These are phyloP conservation scores for Cytospora chrysosperma DNA, from an alignment of 2,329 filamentous ascomycete genomes.

Conservation along the genomic window DNA sequence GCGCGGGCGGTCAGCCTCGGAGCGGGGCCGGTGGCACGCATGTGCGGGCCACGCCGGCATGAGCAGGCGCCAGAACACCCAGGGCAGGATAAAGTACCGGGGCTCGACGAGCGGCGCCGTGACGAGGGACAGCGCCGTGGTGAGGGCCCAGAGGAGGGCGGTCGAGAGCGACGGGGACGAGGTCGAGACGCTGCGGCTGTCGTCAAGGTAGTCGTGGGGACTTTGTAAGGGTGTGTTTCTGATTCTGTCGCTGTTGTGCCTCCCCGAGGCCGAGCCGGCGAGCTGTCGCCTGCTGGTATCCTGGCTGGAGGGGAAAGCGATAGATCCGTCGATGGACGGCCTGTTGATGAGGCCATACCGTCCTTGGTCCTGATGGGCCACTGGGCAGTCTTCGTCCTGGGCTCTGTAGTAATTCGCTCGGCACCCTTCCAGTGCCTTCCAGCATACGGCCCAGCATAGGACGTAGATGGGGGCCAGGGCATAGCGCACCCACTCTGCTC, in stretches of 20 bases:
- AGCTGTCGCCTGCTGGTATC: not conserved
- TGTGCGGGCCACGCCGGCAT: slow-evolving; percentile 53
- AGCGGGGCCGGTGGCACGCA: slow-evolving; percentile 7
- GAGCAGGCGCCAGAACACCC: slow-evolving; percentile 87
- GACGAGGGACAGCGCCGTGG: slow-evolving; percentile 75
- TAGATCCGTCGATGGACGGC: slow-evolving; percentile 8
- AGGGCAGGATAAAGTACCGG: slow-evolving; percentile 92
- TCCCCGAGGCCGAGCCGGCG: not conserved
- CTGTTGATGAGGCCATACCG: slow-evolving; percentile 18
- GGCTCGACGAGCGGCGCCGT: slow-evolving; percentile 93
- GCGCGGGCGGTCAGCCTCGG: slow-evolving; percentile 1
- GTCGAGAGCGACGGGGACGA: slow-evolving; percentile 48
- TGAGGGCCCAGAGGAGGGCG: slow-evolving; percentile 58
- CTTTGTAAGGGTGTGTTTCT: too few relatives aligned
- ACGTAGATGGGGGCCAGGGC: slow-evolving; percentile 69
- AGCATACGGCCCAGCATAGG: slow-evolving; percentile 64
- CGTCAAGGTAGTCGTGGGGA: slow-evolving; percentile 23
- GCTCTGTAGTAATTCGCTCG: slow-evolving; percentile 10
- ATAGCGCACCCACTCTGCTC: slow-evolving; percentile 63
- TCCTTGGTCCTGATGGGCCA: not conserved
- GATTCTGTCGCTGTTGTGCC: not conserved
- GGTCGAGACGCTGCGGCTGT: slow-evolving; percentile 19
- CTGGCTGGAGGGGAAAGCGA: not conserved
- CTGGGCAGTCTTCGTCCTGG: not conserved
- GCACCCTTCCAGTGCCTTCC: slow-evolving; percentile 59